Percentiles rank a stretch among this genome's conserved stretches.
Evolutionary conservation across 1,139 yeast species (phyloP).

Genomic region (Pneumocystis wakefieldiae): DNA sequence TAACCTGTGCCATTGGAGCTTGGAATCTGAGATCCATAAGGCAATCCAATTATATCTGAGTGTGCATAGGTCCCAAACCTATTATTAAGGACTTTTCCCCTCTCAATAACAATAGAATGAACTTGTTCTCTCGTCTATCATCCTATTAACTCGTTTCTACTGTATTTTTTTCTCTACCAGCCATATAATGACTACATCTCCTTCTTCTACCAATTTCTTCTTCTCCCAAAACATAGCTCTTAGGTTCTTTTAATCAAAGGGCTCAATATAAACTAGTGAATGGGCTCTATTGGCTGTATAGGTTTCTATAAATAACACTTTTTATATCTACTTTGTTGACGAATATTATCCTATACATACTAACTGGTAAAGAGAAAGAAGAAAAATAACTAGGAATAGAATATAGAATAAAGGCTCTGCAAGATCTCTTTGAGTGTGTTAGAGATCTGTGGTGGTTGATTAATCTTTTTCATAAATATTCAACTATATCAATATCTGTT

Average conservation of each 20-base stretch:
- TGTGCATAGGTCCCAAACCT: constrained; percentile 83
- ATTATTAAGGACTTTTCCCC: constrained; percentile 46
- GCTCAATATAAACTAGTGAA: too few species aligned
- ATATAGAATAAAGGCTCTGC: too few species aligned
- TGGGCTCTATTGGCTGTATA: too few species aligned
- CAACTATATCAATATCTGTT: too few species aligned
- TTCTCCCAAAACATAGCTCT: neutral
- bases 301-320: too few species aligned
- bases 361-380: too few species aligned
- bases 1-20: constrained; percentile 72
- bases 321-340: too few species aligned
- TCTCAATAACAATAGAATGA: constrained; percentile 58
- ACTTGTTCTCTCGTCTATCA: constrained; percentile 48
- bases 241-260: neutral
- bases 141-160: neutral
- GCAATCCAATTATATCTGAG: constrained; percentile 61
- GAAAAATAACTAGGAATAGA: too few species aligned
- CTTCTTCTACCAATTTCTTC: neutral
- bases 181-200: neutral
- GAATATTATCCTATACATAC: too few species aligned
- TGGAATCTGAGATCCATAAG: constrained; percentile 75
- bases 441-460: too few species aligned
- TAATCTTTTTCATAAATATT: too few species aligned
- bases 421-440: too few species aligned
- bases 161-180: neutral